phyloP scores from a whole-genome alignment of 148 eudicot genomes.

The Rhododendron vialii region DNA sequence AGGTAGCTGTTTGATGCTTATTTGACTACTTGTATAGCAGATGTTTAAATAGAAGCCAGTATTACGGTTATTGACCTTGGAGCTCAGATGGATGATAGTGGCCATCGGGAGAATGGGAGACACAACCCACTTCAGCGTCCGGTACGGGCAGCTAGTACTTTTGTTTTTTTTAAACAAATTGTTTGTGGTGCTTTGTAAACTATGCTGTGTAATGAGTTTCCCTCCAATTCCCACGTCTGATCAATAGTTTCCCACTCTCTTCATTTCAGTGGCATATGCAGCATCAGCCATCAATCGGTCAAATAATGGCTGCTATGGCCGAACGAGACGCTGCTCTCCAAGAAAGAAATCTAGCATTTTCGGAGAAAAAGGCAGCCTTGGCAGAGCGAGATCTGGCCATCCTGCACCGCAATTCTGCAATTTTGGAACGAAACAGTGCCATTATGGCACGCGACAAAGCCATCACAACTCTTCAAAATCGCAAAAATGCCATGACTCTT shows the following conservation, averaged over 20 bases:
- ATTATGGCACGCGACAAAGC: conserved; percentile 81
- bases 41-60: conserved; percentile 6
- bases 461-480: conserved; percentile 68
- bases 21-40: conserved; percentile 1
- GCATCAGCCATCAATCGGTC: conserved; percentile 96
- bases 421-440: conserved; percentile 75
- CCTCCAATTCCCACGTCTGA: neutral
- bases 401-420: conserved; percentile 76
- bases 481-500: conserved; percentile 50
- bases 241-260: neutral
- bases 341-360: conserved; percentile 80
- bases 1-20: conserved; percentile 7
- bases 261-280: conserved; percentile 82
- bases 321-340: conserved; percentile 95
- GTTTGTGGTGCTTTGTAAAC: neutral
- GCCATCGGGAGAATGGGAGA: conserved; percentile 83
- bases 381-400: conserved; percentile 90
- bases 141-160: conserved; percentile 33
- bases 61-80: neutral
- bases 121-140: conserved; percentile 74
- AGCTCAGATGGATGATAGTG: conserved; percentile 63
- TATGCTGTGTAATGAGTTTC: neutral
- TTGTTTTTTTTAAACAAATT: neutral
- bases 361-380: conserved; percentile 81
- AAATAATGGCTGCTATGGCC: conserved; percentile 89